Evolutionary conservation across 163 green algal species (phyloP).

Genomic region (Prototheca wickerhamii): DNA sequence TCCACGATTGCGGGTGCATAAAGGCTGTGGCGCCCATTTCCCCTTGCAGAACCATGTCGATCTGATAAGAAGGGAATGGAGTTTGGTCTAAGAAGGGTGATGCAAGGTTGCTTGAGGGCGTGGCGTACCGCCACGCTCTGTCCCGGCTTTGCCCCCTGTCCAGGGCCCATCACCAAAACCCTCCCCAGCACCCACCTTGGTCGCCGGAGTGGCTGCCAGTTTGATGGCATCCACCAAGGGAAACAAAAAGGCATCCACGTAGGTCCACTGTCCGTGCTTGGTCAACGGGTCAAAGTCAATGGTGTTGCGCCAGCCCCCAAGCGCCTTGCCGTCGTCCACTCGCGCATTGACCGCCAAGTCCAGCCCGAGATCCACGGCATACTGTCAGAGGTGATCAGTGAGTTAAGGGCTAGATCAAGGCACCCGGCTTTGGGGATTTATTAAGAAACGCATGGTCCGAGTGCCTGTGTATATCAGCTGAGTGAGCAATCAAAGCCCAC

Average conservation of each 20-base stretch:
- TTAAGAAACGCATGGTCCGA: too few species aligned
- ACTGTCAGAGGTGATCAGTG: too few species aligned
- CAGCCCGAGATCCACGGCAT: constrained; percentile 2
- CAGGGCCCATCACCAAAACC: too few species aligned
- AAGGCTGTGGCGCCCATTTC: constrained; percentile 13
- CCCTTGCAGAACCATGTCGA: constrained; percentile 8
- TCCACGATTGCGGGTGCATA: background rate
- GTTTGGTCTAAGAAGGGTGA: too few species aligned
- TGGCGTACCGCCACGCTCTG: too few species aligned
- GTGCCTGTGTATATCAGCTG: background rate
- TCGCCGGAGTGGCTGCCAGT: background rate
- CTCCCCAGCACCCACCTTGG: background rate
- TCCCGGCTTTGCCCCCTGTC: too few species aligned
- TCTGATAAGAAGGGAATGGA: too few species aligned
- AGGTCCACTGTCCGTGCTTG: background rate
- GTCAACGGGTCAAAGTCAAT: constrained; percentile 7
- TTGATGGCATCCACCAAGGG: constrained; percentile 2
- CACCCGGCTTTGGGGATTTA: too few species aligned
- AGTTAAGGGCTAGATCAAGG: too few species aligned
- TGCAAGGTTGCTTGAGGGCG: too few species aligned
- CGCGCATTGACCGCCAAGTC: constrained; percentile 8
- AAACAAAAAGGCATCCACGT: constrained; percentile 6
- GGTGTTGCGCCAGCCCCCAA: constrained; percentile 12
- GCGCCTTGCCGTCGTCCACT: constrained; percentile 4
- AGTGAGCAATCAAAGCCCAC: too few species aligned